Conservation (phyloP, 2,329 filamentous ascomycete genomes). For the Emmonsiellopsis sp. region DNA sequence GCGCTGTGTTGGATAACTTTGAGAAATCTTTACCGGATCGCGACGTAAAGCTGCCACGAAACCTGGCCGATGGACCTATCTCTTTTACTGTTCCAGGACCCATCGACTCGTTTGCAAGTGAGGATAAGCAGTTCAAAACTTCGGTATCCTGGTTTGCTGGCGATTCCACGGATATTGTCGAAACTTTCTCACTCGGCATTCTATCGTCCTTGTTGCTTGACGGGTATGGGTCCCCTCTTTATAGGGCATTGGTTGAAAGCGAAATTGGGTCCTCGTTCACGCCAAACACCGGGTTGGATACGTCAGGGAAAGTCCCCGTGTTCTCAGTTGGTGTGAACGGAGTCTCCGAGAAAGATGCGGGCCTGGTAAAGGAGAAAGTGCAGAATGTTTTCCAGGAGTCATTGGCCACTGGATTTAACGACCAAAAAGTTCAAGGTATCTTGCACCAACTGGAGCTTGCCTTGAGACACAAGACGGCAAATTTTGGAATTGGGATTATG, state of each 20-base stretch:
- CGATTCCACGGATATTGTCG: constrained; percentile 69
- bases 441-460: constrained; percentile 89
- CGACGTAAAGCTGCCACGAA: constrained; percentile 67
- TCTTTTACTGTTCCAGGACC: constrained; percentile 68
- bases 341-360: constrained; percentile 70
- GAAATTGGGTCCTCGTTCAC: constrained; percentile 89
- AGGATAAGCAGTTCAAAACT: constrained; percentile 84
- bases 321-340: constrained; percentile 88
- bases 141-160: constrained; percentile 89
- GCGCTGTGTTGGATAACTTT: constrained; percentile 65
- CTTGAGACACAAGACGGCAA: constrained; percentile 91
- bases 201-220: constrained; percentile 79
- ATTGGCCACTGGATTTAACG: constrained; percentile 69
- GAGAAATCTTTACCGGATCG: constrained; percentile 59
- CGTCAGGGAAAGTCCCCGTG: constrained; percentile 63
- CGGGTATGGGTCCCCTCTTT: constrained; percentile 90
- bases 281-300: constrained; percentile 87
- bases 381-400: constrained; percentile 62
- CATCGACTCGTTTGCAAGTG: constrained; percentile 73
- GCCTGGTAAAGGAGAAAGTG: constrained; percentile 65
- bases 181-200: constrained; percentile 78
- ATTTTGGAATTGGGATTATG: constrained; percentile 84
- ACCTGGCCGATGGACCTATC: constrained; percentile 56
- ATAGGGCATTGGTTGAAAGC: constrained; percentile 77
- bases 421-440: constrained; percentile 84